Conservation (phyloP, 169 alveolate genomes). For the Plasmodium gallinaceum region DNA sequence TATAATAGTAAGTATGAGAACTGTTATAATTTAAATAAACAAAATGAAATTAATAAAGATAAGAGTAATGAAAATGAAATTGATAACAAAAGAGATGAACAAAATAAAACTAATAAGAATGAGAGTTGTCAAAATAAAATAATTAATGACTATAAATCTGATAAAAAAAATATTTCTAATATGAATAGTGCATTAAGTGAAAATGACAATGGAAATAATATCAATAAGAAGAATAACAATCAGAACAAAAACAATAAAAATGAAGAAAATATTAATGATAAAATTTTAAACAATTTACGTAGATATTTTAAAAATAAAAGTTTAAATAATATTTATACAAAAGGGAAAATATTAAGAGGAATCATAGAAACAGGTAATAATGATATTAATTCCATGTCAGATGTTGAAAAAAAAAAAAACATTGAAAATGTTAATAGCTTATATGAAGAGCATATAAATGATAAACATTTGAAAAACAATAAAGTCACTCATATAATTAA, state of each 20-base stretch:
- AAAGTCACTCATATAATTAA: conserved; percentile 12
- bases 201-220: neutral
- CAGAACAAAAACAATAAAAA: conserved; percentile 3
- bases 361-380: neutral
- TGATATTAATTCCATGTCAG: no score
- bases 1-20: neutral
- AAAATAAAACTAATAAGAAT: neutral
- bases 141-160: no score
- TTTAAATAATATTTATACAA: neutral
- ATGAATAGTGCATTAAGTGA: no score
- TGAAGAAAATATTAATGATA: conserved; percentile 16
- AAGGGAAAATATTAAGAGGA: neutral
- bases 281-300: conserved; percentile 25
- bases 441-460: conserved; percentile 7
- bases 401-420: neutral
- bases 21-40: neutral
- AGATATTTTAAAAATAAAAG: conserved; percentile 14
- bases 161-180: no score
- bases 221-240: neutral
- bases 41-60: neutral
- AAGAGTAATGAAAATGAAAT: neutral
- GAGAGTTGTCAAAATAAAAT: neutral
- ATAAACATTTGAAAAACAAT: conserved; percentile 10
- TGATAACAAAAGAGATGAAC: neutral
- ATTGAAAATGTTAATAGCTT: neutral